Evolutionary conservation across 2,329 filamentous ascomycete species (phyloP), one percentile per base, ranked within the genome.

Genomic region (Colletotrichum acutatum): DNA sequence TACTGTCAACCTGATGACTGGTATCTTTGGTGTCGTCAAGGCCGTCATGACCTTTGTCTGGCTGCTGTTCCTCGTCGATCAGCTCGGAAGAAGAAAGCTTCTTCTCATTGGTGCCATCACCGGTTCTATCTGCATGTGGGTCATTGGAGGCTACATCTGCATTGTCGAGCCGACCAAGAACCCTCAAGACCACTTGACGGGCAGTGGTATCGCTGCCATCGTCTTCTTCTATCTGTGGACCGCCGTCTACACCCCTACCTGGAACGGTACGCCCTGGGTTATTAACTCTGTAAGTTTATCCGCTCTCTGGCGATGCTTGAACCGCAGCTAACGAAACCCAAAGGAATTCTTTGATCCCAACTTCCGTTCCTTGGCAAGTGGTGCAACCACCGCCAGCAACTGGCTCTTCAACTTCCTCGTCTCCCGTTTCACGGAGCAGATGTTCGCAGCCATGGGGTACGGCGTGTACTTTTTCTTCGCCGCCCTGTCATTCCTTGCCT

Each of bases 11-110:
- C 83, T 93, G 46, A 91, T 90, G 9, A 93, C 91, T 0, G 91
- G 91, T 26, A 88, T 93, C 64, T 93, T 92, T 74, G 91, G 91
- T 26, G 90, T 92, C 2, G 88, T 93, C 76, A 92, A 92, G 83
- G 92, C 90, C 0, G 83, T 87, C 5, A 83, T 91, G 70, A 92
- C 91, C 0, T 81, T 93, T 30, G 76, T 92, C 75, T 93, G 90
- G 89, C 84, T 93, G 5, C 82, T 93, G 46, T 89, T 88, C 79
- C 84, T 92, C 32, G 90, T 93, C 74, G 91, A 93, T 76, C 87
- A 86, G 28, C 67, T 80, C n/a, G 79, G 79, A n/a, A 67, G 79
- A 58, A 76, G 79, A 8, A 87, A 86, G 46, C 83, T 92, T 1
- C 84, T 93, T n/a, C 85, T 93, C 76, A 82, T 88, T 66, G 91